A percentile compares a stretch with the other conserved stretches of the same genome.
Evolutionary conservation across 1,284 basidiomycete species (phyloP).

Genomic region (Cryptococcus sp.): DNA sequence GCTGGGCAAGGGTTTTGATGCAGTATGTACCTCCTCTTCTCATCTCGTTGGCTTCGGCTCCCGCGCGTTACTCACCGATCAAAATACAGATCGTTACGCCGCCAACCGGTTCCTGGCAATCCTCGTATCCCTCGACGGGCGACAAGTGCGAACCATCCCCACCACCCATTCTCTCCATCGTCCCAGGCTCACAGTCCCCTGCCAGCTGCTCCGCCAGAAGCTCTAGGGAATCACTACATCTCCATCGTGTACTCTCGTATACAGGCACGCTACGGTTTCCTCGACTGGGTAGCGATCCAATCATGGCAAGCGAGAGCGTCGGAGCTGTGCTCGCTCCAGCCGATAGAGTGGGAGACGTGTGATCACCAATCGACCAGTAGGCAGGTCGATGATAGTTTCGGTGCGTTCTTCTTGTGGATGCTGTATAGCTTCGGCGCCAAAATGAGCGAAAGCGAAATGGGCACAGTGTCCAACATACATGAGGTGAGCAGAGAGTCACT

Average conservation of each 20-base stretch:
- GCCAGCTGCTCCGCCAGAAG: slow-evolving; percentile 6
- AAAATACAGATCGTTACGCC: background rate
- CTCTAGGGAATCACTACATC: slow-evolving; percentile 11
- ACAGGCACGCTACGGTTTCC: slow-evolving; percentile 12
- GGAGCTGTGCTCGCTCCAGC: slow-evolving; percentile 3
- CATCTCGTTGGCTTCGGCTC: background rate
- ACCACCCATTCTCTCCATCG: no score
- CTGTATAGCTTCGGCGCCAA: slow-evolving; percentile 13
- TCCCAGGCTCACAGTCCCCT: background rate
- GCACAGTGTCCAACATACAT: background rate
- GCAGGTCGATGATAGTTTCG: slow-evolving; percentile 6
- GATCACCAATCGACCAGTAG: background rate
- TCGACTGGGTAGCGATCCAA: slow-evolving; percentile 12
- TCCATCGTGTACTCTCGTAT: slow-evolving; percentile 12
- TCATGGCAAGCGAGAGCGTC: slow-evolving; percentile 4
- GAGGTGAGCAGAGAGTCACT: slow-evolving; percentile 6
- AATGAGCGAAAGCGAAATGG: slow-evolving; percentile 6
- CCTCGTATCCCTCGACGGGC: background rate
- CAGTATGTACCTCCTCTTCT: background rate
- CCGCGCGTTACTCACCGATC: background rate
- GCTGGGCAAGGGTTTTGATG: slow-evolving; percentile 10
- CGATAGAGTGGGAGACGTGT: background rate
- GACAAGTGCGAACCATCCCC: no score
- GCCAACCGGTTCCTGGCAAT: background rate
- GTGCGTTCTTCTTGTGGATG: slow-evolving; percentile 14